Base-by-base conservation (phyloP, 2,329 filamentous ascomycete genomes). In the Colletotrichum tabaci region DNA sequence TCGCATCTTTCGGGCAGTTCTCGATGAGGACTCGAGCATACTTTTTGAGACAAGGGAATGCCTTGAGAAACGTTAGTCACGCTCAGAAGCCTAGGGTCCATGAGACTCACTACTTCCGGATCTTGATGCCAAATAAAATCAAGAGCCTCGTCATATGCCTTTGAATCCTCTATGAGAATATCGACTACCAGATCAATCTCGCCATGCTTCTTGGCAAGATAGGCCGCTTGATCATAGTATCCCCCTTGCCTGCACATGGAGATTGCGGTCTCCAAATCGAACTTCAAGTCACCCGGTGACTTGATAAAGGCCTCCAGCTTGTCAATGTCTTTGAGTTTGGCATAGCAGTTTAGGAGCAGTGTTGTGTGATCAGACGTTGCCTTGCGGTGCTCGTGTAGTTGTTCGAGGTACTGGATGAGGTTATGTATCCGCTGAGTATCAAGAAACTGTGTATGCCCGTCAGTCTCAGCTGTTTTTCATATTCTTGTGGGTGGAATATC, bases 341-440 rank as follows among this genome's bases (percentile, higher is more conserved):
- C 96, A 79, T 99, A 99, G 82, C 96, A 99, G 80, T 99, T 99
- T 53, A 99, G 85, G 0, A 99, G 87, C 13, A 99, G 85, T 0
- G 96, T 99, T 0, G 96, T 99, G 77, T 99, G 96, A 75, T 99
- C 96, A 2, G 95, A 92, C 2, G 96, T 98, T 0, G 96, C 97
- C 79, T 92, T 96, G 77, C 96, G 92, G 77, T 97, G 94, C 74
- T 98, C 95, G 78, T 99, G 96, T 18, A 99, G 86, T 81, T 99
- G 95, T 82, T 99, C 97, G 2, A 99, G 87, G 78, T 98, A 99
- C 79, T 97, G 94, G 66, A 99, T 98, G 38, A 99, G 86, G 79
- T 98, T 99, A 77, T 98, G 95, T 82, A 99, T 98, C 73, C 95
- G 90, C 87, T 99, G 96, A 0, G 96, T 98, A 78, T 99, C 96